Evolutionary conservation across 768 basidiomycete genomes (phyloP), one percentile per base, ranked within the genome.

Genomic region (Amanita pseudoporphyria): DNA sequence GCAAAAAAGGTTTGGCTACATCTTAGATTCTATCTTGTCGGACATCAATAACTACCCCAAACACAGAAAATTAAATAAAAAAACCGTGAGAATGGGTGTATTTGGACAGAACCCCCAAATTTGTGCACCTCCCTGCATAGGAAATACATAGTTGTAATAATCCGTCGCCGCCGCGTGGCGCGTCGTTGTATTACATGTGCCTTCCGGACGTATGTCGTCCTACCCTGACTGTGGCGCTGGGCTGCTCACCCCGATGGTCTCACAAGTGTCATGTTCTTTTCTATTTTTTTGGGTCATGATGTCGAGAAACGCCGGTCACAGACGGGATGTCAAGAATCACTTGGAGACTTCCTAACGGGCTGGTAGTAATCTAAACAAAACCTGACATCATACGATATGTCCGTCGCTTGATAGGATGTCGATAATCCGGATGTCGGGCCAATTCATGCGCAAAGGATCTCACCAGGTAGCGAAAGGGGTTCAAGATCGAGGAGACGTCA

Each of bases 121-220:
- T 14, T 28, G 24, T n/a, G n/a, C 41, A 43, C 26, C 24, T 43
- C 41, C 41, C 41, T 26, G n/a, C 22, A 43, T 43, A 43, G 41
- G 9, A 13, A 26, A 43, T 9, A n/a, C 41, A n/a, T n/a, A n/a
- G n/a, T 43, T 43, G 41, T 43, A 24, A 43, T 43, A 28, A 28
- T 43, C 41, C 41, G 41, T 28, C 41, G 41, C 41, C 41, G 41
- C 41, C 41, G 41, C 41, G 41, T 43, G 41, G 41, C 41, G 41
- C 41, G 41, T 9, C n/a, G 26, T n/a, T 7, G 7, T 41, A 26
- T 43, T 43, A 43, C 41, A 43, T 30, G 41, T 43, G n/a, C 41
- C 41, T 24, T 43, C 41, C 41, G 41, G 28, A 28, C 26, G 24
- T 42, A 19, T 41, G 24, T 28, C 9, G 41, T 14, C 2, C 26